Conservation (phyloP, 2,329 filamentous ascomycete genomes). For the Tolypocladium tropicale region DNA sequence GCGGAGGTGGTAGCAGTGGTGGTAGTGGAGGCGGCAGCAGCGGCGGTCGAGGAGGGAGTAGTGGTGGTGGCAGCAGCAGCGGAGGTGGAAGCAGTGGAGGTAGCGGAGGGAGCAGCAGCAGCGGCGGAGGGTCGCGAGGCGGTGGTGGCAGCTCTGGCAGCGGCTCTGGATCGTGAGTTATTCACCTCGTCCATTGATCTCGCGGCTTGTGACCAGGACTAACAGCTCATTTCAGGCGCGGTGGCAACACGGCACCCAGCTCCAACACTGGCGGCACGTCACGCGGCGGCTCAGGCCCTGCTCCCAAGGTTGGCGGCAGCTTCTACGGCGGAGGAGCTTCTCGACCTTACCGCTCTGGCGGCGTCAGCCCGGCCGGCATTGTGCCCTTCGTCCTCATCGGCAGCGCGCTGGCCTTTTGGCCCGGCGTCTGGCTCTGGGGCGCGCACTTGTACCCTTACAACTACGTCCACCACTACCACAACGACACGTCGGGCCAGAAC, state of each 20-base stretch:
- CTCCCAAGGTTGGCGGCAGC: constrained; percentile 48
- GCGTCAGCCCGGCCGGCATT: constrained; percentile 38
- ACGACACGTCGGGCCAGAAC: constrained; percentile 31
- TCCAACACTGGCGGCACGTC: constrained; percentile 42
- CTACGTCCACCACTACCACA: constrained; percentile 36
- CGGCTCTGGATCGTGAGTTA: constrained; percentile 6
- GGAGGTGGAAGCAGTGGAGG: constrained; percentile 10
- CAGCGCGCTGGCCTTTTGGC: constrained; percentile 46
- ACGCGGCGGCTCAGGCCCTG: constrained; percentile 44
- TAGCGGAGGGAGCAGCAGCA: constrained; percentile 4
- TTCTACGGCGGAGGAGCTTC: constrained; percentile 59
- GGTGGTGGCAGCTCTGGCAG: constrained; percentile 7
- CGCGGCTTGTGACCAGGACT: not conserved
- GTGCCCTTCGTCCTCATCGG: constrained; percentile 41
- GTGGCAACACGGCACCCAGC: constrained; percentile 11
- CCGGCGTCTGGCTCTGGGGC: constrained; percentile 53
- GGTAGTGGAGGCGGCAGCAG: constrained; percentile 9
- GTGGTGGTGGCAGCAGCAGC: constrained; percentile 6
- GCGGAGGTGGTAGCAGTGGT: constrained; percentile 14
- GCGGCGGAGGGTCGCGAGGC: constrained; percentile 7
- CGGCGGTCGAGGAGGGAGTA: constrained; percentile 5
- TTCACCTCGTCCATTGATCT: not conserved
- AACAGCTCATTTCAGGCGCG: constrained; percentile 13
- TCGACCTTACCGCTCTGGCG: constrained; percentile 50
- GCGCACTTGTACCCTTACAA: constrained; percentile 47